phyloP scores from a whole-genome alignment of 257 asterid genomes.

The Nicotiana paniculata region DNA sequence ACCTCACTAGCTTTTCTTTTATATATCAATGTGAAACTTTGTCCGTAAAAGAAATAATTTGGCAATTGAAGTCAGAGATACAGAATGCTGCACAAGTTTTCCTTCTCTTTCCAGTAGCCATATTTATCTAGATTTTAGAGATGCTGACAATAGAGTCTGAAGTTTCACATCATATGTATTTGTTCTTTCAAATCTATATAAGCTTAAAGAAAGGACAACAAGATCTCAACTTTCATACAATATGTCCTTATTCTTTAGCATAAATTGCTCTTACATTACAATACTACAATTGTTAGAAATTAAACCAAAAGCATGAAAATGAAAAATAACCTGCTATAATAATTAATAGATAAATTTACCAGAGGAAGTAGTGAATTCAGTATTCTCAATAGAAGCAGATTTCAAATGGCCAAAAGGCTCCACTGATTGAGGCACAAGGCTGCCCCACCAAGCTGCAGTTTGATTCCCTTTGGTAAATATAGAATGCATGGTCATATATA shows the following conservation, averaged over 20 bases:
- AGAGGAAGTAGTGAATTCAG: neutral
- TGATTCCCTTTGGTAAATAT: neutral
- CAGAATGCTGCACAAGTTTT: neutral
- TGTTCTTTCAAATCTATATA: too few species aligned
- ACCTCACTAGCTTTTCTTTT: too few species aligned
- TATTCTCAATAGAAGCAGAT: neutral
- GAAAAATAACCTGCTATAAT: neutral
- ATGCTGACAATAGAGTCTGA: too few species aligned
- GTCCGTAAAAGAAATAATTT: too few species aligned
- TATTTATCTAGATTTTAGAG: too few species aligned
- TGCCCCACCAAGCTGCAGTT: constrained; percentile 3
- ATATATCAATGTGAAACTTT: too few species aligned
- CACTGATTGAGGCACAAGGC: neutral
- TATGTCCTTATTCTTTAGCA: neutral
- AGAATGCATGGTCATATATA: neutral
- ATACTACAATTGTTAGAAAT: neutral
- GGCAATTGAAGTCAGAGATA: too few species aligned
- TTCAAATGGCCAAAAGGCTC: neutral
- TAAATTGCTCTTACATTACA: neutral
- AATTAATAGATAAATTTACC: neutral
- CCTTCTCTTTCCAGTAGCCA: neutral
- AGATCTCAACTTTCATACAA: neutral
- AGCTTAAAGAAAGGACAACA: too few species aligned
- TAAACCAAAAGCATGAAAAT: neutral
- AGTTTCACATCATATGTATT: too few species aligned